phyloP scores from a whole-genome alignment of 2,329 filamentous ascomycete genomes.

The Periglandula ipomoeae region DNA sequence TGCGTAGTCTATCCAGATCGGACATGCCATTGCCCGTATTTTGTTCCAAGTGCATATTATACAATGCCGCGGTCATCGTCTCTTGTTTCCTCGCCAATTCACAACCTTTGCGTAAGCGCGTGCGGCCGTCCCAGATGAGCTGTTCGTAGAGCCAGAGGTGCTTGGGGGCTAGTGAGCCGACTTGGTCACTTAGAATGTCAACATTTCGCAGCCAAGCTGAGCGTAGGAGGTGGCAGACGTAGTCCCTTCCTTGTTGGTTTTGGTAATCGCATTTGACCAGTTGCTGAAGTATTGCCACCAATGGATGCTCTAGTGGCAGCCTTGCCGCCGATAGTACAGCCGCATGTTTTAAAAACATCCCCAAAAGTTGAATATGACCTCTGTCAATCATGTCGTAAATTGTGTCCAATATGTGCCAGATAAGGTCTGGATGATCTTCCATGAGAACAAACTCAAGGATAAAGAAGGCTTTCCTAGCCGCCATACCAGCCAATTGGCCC shows the following conservation, averaged over 20 bases:
- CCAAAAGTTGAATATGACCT: slow-evolving; percentile 24
- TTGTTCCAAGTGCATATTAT: slow-evolving; percentile 14
- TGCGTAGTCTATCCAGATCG: slow-evolving; percentile 18
- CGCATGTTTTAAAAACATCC: slow-evolving; percentile 25
- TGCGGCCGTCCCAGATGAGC: slow-evolving; percentile 29
- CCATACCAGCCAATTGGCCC: slow-evolving; percentile 26
- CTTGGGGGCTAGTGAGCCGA: slow-evolving; percentile 19
- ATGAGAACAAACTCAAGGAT: slow-evolving; percentile 27
- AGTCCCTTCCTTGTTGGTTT: slow-evolving; percentile 20
- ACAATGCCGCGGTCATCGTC: slow-evolving; percentile 22
- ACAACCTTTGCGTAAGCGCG: slow-evolving; percentile 23
- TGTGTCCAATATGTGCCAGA: slow-evolving; percentile 30
- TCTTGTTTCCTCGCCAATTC: slow-evolving; percentile 18
- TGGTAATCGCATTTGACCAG: slow-evolving; percentile 22
- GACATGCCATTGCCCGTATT: slow-evolving; percentile 7
- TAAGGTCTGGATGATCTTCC: slow-evolving; percentile 27
- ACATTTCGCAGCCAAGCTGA: slow-evolving; percentile 29
- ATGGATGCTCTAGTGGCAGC: slow-evolving; percentile 23
- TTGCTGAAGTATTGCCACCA: slow-evolving; percentile 23
- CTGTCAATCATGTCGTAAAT: slow-evolving; percentile 28
- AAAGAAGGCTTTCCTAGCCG: slow-evolving; percentile 25
- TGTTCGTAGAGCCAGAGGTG: slow-evolving; percentile 30
- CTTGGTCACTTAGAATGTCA: slow-evolving; percentile 21
- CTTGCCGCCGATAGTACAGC: slow-evolving; percentile 18
- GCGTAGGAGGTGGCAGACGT: slow-evolving; percentile 23